Percentiles rank a stretch among this genome's conserved stretches.
phyloP scores from a whole-genome alignment of 768 basidiomycete species.

The Xerocomellus chrysenteron region DNA sequence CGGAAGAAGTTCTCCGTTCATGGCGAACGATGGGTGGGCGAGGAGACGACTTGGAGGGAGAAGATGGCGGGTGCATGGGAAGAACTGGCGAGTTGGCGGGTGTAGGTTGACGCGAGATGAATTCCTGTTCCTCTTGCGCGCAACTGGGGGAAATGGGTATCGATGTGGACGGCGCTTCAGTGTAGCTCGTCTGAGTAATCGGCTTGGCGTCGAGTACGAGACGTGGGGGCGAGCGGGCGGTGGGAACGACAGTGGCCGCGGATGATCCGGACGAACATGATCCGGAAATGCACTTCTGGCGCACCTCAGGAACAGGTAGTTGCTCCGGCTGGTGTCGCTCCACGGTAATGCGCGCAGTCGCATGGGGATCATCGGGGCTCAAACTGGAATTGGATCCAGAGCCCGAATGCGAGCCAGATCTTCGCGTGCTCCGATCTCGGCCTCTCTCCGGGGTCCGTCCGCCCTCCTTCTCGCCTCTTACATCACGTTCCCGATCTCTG shows the following conservation, averaged over 20 bases:
- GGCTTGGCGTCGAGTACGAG: conserved; percentile 31
- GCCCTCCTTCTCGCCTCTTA: conserved; percentile 25
- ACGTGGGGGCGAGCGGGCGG: conserved; percentile 24
- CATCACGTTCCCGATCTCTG: conserved; percentile 33
- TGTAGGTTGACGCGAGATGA: conserved; percentile 47
- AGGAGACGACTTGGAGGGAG: conserved; percentile 3
- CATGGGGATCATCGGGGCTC: conserved; percentile 29
- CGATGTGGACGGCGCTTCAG: conserved; percentile 14
- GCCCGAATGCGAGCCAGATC: conserved; percentile 22
- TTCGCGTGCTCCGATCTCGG: conserved; percentile 28
- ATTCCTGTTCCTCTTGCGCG: conserved; percentile 36
- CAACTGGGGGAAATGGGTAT: conserved; percentile 25
- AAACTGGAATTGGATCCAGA: conserved; percentile 39
- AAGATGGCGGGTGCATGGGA: conserved; percentile 26
- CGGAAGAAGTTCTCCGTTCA: conserved; percentile 18
- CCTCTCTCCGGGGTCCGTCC: conserved; percentile 30
- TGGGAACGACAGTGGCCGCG: conserved; percentile 9
- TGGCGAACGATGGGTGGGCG: conserved; percentile 1
- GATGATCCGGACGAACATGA: conserved; percentile 32
- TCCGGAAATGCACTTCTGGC: conserved; percentile 14
- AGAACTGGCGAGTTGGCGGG: conserved; percentile 62
- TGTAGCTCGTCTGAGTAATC: conserved; percentile 26
- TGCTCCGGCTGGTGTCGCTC: conserved; percentile 11
- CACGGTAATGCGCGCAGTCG: neutral
- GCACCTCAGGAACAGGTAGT: conserved; percentile 8